These are phyloP conservation scores for Lunasporangiospora selenospora DNA, from an alignment of 192 early-diverging fungal species.

Conservation along the genomic window DNA sequence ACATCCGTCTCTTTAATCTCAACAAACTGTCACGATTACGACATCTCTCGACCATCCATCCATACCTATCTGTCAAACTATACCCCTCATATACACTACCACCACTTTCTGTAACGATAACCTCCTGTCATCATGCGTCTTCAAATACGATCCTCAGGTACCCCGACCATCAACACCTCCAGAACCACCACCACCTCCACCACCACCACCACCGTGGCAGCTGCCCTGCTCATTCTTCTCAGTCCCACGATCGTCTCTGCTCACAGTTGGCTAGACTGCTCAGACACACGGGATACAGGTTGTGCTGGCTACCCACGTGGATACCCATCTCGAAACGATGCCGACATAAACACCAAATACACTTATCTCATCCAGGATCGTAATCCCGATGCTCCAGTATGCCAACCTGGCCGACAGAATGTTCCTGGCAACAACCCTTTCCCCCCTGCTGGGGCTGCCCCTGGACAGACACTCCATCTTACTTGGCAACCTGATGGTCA, in stretches of 20 bases:
- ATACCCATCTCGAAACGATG: slow-evolving; percentile 23
- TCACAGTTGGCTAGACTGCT: slow-evolving; percentile 40
- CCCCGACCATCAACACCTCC: too few relatives aligned
- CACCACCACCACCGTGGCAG: too few relatives aligned
- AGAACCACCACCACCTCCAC: too few relatives aligned
- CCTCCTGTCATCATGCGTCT: too few relatives aligned
- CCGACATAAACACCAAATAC: slow-evolving; percentile 40
- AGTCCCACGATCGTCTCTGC: not conserved
- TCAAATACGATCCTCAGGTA: too few relatives aligned
- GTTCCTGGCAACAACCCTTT: slow-evolving; percentile 40
- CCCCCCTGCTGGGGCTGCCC: slow-evolving; percentile 6
- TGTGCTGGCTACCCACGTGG: slow-evolving; percentile 28
- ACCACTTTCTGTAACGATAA: too few relatives aligned
- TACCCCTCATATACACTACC: too few relatives aligned
- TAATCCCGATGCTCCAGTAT: slow-evolving; percentile 21
- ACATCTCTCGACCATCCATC: too few relatives aligned
- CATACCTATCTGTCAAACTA: too few relatives aligned
- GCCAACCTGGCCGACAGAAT: slow-evolving; percentile 32
- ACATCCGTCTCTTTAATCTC: too few relatives aligned
- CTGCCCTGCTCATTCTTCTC: slow-evolving; percentile 5
- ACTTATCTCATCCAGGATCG: slow-evolving; percentile 37
- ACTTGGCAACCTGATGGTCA: slow-evolving; percentile 44
- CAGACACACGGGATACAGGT: slow-evolving; percentile 14
- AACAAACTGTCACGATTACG: too few relatives aligned
- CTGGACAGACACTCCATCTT: slow-evolving; percentile 20